Conservation (phyloP, 345 rosid genomes). For the Eucalyptus caleyi region DNA sequence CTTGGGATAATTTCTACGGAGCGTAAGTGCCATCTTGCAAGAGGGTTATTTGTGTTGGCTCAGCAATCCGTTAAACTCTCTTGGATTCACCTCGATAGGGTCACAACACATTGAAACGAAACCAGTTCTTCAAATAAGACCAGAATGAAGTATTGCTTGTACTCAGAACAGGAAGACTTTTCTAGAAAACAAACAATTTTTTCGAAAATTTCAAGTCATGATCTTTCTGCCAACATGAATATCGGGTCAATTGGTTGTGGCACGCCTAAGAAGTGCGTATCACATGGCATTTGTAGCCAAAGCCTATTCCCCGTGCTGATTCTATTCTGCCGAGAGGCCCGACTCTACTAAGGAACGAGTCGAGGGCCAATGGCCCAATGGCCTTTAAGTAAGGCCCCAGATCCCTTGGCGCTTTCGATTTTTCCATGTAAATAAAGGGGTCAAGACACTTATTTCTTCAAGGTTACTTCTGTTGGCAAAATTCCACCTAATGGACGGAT, state of each 20-base stretch:
- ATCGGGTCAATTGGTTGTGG: not conserved
- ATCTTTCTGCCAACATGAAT: too few species aligned
- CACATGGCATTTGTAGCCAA: not conserved
- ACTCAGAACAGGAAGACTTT: too few species aligned
- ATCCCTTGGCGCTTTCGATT: not conserved
- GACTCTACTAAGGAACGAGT: not conserved
- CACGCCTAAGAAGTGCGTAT: not conserved
- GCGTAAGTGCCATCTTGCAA: not conserved
- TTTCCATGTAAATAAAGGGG: not conserved
- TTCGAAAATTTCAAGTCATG: too few species aligned
- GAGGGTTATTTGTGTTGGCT: not conserved
- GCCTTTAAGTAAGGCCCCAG: not conserved
- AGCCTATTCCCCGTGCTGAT: too few species aligned
- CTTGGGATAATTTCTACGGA: not conserved
- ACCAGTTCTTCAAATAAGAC: too few species aligned
- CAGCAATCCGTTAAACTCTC: not conserved
- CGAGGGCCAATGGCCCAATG: not conserved
- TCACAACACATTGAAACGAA: not conserved
- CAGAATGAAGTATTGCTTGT: too few species aligned
- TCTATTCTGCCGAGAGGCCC: not conserved
- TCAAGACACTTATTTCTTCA: too few species aligned
- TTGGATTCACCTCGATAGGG: not conserved
- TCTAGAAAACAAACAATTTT: too few species aligned
- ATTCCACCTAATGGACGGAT: too few species aligned
- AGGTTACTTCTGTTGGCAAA: not conserved